Percentiles rank a stretch among this genome's conserved stretches.
Evolutionary conservation across 345 rosid genomes (phyloP).

Genomic region (Microcos paniculata): DNA sequence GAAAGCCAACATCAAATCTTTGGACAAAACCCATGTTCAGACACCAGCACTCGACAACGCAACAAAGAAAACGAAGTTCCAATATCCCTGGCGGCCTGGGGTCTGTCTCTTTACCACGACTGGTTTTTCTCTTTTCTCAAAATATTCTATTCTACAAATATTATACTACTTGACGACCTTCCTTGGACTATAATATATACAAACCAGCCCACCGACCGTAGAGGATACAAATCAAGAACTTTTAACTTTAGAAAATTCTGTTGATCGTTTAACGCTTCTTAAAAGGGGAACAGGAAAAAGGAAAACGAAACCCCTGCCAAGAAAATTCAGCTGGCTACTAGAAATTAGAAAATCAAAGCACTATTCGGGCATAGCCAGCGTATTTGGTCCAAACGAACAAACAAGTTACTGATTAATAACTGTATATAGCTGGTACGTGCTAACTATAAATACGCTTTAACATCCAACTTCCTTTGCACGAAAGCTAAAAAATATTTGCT

Average conservation of each 20-base stretch:
- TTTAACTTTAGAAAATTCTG: background rate
- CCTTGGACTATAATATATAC: background rate
- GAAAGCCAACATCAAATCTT: background rate
- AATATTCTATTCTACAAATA: no score
- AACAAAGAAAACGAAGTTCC: background rate
- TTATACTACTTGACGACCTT: no score
- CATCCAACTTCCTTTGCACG: background rate
- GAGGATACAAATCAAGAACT: background rate
- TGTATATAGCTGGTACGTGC: no score
- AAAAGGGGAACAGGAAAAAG: background rate
- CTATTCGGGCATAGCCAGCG: background rate
- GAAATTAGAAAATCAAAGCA: background rate
- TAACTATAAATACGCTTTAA: background rate
- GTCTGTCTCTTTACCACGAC: no score
- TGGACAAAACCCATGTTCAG: background rate
- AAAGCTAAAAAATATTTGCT: background rate
- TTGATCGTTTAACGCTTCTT: background rate
- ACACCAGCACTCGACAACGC: background rate
- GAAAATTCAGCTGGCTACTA: background rate
- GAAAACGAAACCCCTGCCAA: background rate
- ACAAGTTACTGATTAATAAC: background rate
- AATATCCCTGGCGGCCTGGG: background rate
- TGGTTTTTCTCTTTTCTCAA: background rate
- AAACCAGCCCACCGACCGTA: background rate
- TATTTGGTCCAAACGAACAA: background rate